Conservation (phyloP, 2,329 filamentous ascomycete genomes). For the Thermomyces lanuginosus region DNA sequence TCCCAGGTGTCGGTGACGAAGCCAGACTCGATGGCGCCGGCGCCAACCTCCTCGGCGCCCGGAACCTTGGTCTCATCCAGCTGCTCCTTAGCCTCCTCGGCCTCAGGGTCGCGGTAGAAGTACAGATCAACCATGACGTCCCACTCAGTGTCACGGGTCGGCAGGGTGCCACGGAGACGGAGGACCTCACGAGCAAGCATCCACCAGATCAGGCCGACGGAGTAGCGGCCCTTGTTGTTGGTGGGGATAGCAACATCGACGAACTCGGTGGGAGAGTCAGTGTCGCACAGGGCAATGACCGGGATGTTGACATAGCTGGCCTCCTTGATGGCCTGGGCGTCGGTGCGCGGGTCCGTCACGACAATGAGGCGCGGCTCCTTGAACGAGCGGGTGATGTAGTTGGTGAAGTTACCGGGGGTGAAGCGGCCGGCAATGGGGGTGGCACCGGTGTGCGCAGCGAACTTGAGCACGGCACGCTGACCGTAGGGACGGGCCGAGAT, state of each 20-base stretch:
- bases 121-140: constrained; percentile 99
- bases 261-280: constrained; percentile 98
- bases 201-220: constrained; percentile 98
- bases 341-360: constrained; percentile 98
- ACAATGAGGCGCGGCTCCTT: constrained; percentile 99
- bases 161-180: constrained; percentile 91
- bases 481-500: constrained; percentile 99
- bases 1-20: constrained; percentile 77
- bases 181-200: constrained; percentile 99
- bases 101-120: constrained; percentile 99
- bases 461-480: constrained; percentile 99
- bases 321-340: constrained; percentile 99
- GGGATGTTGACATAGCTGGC: constrained; percentile 99
- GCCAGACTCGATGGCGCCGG: constrained; percentile 61
- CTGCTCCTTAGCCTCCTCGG: constrained; percentile 94
- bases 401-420: constrained; percentile 99
- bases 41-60: constrained; percentile 67
- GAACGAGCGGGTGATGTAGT: constrained; percentile 99
- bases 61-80: constrained; percentile 69
- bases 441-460: constrained; percentile 94
- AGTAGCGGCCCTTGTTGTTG: constrained; percentile 99
- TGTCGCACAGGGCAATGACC: constrained; percentile 97
- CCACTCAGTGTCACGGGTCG: constrained; percentile 92
- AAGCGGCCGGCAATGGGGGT: constrained; percentile 98
- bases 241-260: constrained; percentile 99